Conservation (phyloP, 2,329 filamentous ascomycete species). For the Xylaria sp. region DNA sequence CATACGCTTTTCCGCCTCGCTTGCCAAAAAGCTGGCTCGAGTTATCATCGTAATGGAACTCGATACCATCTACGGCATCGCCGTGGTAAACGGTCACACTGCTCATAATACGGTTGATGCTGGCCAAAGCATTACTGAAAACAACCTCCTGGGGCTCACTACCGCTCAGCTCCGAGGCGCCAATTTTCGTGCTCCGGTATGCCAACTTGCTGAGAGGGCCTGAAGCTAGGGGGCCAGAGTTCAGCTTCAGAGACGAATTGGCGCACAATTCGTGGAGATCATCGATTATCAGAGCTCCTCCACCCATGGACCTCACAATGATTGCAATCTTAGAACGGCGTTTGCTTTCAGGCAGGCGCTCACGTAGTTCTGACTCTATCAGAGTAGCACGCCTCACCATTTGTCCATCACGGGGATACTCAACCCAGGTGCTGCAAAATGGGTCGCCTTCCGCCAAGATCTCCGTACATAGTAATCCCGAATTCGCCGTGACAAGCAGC, state of each 20-base stretch:
- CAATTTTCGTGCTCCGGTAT: slow-evolving; percentile 77
- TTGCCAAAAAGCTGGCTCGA: slow-evolving; percentile 88
- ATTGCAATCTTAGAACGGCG: slow-evolving; percentile 74
- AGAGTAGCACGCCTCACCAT: slow-evolving; percentile 76
- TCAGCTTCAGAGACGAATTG: slow-evolving; percentile 77
- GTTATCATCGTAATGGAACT: slow-evolving; percentile 91
- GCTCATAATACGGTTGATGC: slow-evolving; percentile 74
- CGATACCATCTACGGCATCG: slow-evolving; percentile 78
- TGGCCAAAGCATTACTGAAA: slow-evolving; percentile 67
- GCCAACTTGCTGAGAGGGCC: slow-evolving; percentile 69
- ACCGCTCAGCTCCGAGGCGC: slow-evolving; percentile 72
- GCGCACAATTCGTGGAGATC: slow-evolving; percentile 74
- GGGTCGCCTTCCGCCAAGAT: slow-evolving; percentile 81
- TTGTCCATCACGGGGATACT: slow-evolving; percentile 70
- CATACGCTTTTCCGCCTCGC: slow-evolving; percentile 66
- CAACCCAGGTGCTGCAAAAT: slow-evolving; percentile 79
- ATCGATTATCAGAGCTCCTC: slow-evolving; percentile 75
- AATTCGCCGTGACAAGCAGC: slow-evolving; percentile 76
- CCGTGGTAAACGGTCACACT: slow-evolving; percentile 80
- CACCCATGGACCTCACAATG: slow-evolving; percentile 76
- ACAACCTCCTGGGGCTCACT: slow-evolving; percentile 74
- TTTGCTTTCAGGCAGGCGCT: slow-evolving; percentile 72
- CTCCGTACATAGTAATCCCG: slow-evolving; percentile 86
- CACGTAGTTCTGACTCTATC: slow-evolving; percentile 75
- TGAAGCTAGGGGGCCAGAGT: slow-evolving; percentile 65